Percentiles rank a stretch among this genome's conserved stretches.
Conservation (phyloP, 352 stramenopile genomes). For the Pilasporangium apinafurcum region DNA sequence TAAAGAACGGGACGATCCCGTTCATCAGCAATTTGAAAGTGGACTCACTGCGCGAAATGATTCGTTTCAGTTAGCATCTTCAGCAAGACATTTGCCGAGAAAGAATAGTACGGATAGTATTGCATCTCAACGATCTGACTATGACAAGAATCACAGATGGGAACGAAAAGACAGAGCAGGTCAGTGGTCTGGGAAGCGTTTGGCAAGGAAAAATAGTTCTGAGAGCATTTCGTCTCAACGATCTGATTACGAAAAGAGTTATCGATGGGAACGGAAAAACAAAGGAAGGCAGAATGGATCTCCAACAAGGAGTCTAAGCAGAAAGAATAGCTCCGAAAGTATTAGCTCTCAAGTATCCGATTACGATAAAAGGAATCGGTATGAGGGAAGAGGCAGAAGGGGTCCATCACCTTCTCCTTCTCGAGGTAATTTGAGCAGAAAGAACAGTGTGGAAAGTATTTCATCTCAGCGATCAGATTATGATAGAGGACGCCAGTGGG, state of each 20-base stretch:
- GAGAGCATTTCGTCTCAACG: slow-evolving; percentile 36
- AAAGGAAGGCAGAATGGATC: no score
- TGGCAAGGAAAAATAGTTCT: slow-evolving; percentile 44
- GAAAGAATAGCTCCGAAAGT: neutral
- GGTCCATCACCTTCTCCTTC: neutral
- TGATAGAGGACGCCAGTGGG: slow-evolving; percentile 1
- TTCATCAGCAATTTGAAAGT: no score
- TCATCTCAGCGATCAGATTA: slow-evolving; percentile 20
- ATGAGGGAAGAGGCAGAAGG: neutral
- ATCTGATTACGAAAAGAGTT: slow-evolving; percentile 10
- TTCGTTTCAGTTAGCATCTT: no score
- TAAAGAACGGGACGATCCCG: no score
- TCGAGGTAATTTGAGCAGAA: slow-evolving; percentile 24
- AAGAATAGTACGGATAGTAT: neutral
- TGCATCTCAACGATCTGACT: neutral
- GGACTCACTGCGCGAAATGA: no score
- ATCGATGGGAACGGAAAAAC: neutral
- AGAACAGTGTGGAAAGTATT: slow-evolving; percentile 52
- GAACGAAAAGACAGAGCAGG: neutral
- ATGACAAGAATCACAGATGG: neutral
- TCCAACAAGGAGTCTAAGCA: neutral
- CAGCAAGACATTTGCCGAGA: neutral
- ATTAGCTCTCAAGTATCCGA: neutral
- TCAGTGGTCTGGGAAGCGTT: slow-evolving; percentile 7
- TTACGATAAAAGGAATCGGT: neutral